phyloP scores from a whole-genome alignment of 331 rosid species.

The Malus hybrid region DNA sequence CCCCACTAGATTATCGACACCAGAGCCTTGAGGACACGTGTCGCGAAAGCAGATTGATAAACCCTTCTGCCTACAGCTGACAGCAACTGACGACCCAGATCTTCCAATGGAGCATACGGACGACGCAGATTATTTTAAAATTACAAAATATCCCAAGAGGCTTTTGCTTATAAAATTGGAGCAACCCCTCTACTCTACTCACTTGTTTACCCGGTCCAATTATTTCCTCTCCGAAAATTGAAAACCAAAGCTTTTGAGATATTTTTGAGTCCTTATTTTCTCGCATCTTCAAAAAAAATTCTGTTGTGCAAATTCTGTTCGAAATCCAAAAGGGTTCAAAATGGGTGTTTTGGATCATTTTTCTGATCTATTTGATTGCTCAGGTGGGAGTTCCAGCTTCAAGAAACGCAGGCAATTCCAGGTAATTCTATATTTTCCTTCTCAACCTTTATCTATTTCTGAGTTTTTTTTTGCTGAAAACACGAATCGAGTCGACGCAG shows the following conservation, averaged over 20 bases:
- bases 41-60: neutral
- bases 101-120: neutral
- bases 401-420: conserved; percentile 61
- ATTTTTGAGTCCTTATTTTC: neutral
- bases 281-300: neutral
- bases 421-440: conserved; percentile 22
- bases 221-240: neutral
- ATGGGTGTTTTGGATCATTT: conserved; percentile 88
- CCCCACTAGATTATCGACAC: neutral
- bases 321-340: too few species aligned
- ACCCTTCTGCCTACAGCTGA: neutral
- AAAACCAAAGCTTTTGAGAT: neutral
- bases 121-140: conserved; percentile 12
- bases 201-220: neutral
- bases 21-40: conserved; percentile 14
- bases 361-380: conserved; percentile 64
- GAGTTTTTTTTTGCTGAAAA: neutral
- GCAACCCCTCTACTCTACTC: neutral
- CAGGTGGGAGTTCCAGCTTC: conserved; percentile 23
- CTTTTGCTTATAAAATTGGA: neutral
- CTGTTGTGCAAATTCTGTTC: neutral
- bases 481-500: too few species aligned
- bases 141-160: neutral
- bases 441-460: neutral
- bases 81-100: conserved; percentile 6